phyloP scores from a whole-genome alignment of 129 eudicot genomes.

The Deinandra increscens region DNA sequence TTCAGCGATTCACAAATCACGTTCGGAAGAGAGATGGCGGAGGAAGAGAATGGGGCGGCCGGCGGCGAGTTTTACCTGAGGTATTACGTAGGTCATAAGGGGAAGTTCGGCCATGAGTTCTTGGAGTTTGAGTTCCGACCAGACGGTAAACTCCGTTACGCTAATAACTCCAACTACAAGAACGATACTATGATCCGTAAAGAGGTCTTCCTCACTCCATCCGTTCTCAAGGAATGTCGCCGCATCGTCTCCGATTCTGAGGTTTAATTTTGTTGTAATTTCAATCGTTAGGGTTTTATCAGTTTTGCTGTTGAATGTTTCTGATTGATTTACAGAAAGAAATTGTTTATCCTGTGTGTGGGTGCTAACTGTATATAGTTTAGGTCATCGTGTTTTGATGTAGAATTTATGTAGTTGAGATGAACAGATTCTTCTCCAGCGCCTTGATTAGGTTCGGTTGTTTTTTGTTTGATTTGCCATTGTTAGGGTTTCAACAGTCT shows the following conservation, averaged over 20 bases:
- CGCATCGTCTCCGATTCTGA: slow-evolving; percentile 90
- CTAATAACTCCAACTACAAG: slow-evolving; percentile 94
- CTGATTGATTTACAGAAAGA: neutral
- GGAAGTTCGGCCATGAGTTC: slow-evolving; percentile 96
- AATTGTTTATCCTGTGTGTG: neutral
- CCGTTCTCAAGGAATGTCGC: slow-evolving; percentile 89
- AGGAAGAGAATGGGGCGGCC: slow-evolving; percentile 43
- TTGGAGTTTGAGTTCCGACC: slow-evolving; percentile 96
- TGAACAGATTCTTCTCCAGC: neutral
- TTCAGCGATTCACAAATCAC: neutral
- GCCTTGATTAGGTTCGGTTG: neutral
- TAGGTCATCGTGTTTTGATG: neutral
- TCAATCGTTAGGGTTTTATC: slow-evolving; percentile 14
- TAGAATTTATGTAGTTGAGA: neutral
- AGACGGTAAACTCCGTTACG: slow-evolving; percentile 95
- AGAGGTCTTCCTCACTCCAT: slow-evolving; percentile 88
- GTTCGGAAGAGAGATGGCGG: slow-evolving; percentile 23
- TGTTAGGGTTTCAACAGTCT: neutral
- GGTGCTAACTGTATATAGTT: no score
- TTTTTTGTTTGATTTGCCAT: neutral
- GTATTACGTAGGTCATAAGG: slow-evolving; percentile 95
- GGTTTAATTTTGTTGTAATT: slow-evolving; percentile 29
- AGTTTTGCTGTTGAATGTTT: neutral
- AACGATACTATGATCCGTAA: slow-evolving; percentile 99
- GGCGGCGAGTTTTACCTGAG: slow-evolving; percentile 77